Conservation (phyloP, 208 protist genomes). For the Crithidia sp. region DNA sequence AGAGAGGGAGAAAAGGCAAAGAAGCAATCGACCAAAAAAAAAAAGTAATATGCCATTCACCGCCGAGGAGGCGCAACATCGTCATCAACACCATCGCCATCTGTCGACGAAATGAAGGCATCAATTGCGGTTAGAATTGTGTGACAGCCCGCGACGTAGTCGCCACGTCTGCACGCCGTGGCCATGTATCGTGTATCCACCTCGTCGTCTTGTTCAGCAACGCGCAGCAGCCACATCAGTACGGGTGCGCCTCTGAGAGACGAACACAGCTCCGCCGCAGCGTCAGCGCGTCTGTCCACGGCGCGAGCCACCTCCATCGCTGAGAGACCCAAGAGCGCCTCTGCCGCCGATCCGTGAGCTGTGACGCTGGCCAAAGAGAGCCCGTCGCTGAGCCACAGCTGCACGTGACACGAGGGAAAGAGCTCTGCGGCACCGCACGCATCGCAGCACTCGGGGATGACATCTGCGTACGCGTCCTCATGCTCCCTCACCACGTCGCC, state of each 20-base stretch:
- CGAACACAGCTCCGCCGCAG: neutral
- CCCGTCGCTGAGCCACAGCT: constrained; percentile 53
- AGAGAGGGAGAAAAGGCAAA: too few relatives aligned
- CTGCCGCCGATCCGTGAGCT: constrained; percentile 31
- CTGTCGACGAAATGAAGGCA: neutral
- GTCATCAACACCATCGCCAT: neutral
- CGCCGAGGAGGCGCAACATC: neutral
- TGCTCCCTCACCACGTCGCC: neutral
- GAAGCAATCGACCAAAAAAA: too few relatives aligned
- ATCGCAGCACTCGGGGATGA: constrained; percentile 21
- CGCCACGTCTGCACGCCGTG: constrained; percentile 43
- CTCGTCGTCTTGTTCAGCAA: neutral
- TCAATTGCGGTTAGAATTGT: constrained; percentile 46
- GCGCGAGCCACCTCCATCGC: constrained; percentile 10
- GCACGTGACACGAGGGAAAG: constrained; percentile 27
- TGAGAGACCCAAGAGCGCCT: constrained; percentile 41
- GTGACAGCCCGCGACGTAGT: constrained; percentile 37
- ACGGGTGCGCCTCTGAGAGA: constrained; percentile 51
- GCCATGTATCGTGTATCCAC: constrained; percentile 20
- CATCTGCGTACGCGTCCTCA: neutral
- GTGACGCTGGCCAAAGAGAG: constrained; percentile 26
- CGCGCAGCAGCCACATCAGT: constrained; percentile 49
- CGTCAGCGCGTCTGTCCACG: neutral
- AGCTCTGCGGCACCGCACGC: constrained; percentile 31
- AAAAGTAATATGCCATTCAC: too few relatives aligned